Evolutionary conservation across 148 eudicot genomes (phyloP).

Genomic region (Drosera capensis): DNA sequence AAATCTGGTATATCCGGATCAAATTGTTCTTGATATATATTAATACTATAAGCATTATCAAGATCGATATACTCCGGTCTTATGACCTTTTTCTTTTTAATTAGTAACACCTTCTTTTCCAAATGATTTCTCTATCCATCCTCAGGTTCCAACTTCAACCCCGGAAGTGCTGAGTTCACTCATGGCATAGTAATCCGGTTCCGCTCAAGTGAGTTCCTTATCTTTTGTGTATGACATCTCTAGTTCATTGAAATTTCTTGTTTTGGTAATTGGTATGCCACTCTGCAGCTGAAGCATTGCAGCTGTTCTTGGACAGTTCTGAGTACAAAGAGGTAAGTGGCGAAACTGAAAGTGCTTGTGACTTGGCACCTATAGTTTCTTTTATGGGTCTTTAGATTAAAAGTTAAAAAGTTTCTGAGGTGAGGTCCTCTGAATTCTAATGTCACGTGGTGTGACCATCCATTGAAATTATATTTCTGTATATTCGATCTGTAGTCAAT

Average conservation of each 20-base stretch:
- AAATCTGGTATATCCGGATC: too few species aligned
- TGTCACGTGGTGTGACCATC: too few species aligned
- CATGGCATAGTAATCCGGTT: slow-evolving; percentile 62
- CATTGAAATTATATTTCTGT: too few species aligned
- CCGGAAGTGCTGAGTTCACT: slow-evolving; percentile 33
- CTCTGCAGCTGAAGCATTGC: slow-evolving; percentile 57
- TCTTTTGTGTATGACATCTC: background rate
- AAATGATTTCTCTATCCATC: slow-evolving; percentile 3
- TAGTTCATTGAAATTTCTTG: background rate
- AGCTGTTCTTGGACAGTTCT: slow-evolving; percentile 54
- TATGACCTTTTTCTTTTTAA: too few species aligned
- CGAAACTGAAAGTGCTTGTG: background rate
- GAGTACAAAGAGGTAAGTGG: slow-evolving; percentile 57
- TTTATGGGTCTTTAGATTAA: background rate
- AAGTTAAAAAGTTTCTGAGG: background rate
- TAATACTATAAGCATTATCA: too few species aligned
- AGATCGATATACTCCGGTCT: too few species aligned
- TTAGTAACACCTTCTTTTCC: background rate
- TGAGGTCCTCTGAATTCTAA: too few species aligned
- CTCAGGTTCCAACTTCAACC: slow-evolving; percentile 51
- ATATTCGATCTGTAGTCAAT: too few species aligned
- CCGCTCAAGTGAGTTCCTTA: slow-evolving; percentile 49
- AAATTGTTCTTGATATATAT: too few species aligned
- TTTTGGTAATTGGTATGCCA: slow-evolving; percentile 10
- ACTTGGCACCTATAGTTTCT: background rate